A percentile compares a stretch with the other conserved stretches of the same genome.
These are phyloP conservation scores for Phlebiopsis flavidoalba DNA, from an alignment of 768 basidiomycete genomes.

Conservation along the genomic window DNA sequence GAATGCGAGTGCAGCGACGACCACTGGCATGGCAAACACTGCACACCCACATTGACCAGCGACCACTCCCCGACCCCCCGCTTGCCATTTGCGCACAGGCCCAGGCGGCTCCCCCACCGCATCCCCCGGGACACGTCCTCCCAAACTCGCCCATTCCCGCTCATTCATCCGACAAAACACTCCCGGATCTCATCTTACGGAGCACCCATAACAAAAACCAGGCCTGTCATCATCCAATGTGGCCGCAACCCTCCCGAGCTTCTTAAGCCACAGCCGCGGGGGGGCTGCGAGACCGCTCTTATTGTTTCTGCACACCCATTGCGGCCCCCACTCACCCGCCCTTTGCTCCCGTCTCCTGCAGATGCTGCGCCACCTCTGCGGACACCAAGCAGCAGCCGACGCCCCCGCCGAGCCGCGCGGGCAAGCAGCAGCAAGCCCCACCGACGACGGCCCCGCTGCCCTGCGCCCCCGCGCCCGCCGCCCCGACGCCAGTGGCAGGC, in stretches of 20 bases:
- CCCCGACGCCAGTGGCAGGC: no score
- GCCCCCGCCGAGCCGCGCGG: neutral
- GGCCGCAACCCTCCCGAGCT: constrained; percentile 8
- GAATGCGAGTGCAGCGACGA: no score
- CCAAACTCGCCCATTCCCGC: constrained; percentile 19
- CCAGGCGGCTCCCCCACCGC: neutral
- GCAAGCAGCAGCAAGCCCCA: neutral
- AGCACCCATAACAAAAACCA: constrained; percentile 20
- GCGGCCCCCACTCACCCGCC: neutral
- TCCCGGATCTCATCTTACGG: constrained; percentile 22
- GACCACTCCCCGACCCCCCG: neutral
- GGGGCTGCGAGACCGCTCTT: constrained; percentile 4
- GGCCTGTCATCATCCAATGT: constrained; percentile 17
- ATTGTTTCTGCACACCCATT: constrained; percentile 9
- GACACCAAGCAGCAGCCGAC: neutral
- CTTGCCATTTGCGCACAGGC: neutral
- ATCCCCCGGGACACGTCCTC: neutral
- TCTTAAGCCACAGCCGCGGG: neutral
- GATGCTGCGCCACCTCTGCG: constrained; percentile 1
- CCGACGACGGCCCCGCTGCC: no score
- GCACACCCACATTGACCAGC: no score
- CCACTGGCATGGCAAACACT: no score
- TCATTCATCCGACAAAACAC: constrained; percentile 17
- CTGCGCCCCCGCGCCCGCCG: neutral
- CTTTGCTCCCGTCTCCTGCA: constrained; percentile 8